phyloP scores from a whole-genome alignment of 805 yeast species.

The Nakazawaea ernobii region DNA sequence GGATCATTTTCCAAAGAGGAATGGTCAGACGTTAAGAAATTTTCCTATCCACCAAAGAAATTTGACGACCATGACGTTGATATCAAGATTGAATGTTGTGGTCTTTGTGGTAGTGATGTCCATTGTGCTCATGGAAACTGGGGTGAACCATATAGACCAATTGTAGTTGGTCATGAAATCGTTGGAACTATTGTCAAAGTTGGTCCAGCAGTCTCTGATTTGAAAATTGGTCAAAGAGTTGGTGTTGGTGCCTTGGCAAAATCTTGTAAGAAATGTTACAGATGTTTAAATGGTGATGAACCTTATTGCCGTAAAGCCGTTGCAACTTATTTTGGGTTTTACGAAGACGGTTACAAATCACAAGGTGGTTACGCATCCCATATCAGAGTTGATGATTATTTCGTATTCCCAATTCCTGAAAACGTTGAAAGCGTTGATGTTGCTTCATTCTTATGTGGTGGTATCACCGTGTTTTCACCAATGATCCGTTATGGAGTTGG shows the following conservation, averaged over 20 bases:
- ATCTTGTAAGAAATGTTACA: constrained; percentile 56
- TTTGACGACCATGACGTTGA: constrained; percentile 37
- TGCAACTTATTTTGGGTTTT: constrained; percentile 29
- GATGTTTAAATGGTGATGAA: constrained; percentile 52
- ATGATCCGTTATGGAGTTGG: constrained; percentile 38
- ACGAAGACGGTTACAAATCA: constrained; percentile 22
- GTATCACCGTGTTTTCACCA: constrained; percentile 68
- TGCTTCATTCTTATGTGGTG: constrained; percentile 77
- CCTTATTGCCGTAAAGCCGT: constrained; percentile 30
- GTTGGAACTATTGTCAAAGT: constrained; percentile 53
- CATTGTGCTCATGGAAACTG: constrained; percentile 49
- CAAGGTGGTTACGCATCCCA: constrained; percentile 72
- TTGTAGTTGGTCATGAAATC: constrained; percentile 58
- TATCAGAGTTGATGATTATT: constrained; percentile 57
- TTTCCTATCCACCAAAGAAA: constrained; percentile 29
- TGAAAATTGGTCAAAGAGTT: constrained; percentile 66
- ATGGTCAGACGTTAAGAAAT: constrained; percentile 26
- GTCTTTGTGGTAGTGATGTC: constrained; percentile 58
- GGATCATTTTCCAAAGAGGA: constrained; percentile 29
- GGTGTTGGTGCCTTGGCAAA: constrained; percentile 72
- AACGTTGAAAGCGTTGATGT: constrained; percentile 44
- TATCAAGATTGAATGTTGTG: constrained; percentile 37
- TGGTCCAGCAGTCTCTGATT: constrained; percentile 49
- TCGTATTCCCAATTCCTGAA: constrained; percentile 61
- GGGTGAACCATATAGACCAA: constrained; percentile 28